A percentile compares a stretch with the other conserved stretches of the same genome.
phyloP scores from a whole-genome alignment of 345 rosid genomes.

The Isatis tinctoria region DNA sequence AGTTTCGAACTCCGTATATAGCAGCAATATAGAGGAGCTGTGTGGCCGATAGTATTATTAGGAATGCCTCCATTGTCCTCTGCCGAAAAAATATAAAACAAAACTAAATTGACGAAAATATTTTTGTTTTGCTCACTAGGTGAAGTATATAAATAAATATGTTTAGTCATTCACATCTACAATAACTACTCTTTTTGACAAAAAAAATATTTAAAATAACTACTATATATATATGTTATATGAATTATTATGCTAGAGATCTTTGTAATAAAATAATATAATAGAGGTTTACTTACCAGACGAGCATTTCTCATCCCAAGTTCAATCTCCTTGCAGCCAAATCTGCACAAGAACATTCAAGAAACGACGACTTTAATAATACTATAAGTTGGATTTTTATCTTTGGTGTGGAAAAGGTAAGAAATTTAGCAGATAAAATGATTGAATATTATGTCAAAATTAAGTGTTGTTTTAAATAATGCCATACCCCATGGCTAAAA shows the following conservation, averaged over 20 bases:
- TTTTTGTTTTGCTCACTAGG: not conserved
- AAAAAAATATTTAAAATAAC: not conserved
- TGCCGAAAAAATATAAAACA: slow-evolving; percentile 23
- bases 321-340: slow-evolving; percentile 86
- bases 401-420: not conserved
- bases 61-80: slow-evolving; percentile 97
- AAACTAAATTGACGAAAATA: not conserved
- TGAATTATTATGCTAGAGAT: not conserved
- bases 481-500: slow-evolving; percentile 83
- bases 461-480: not conserved
- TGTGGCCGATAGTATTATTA: slow-evolving; percentile 75
- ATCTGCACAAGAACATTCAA: slow-evolving; percentile 37
- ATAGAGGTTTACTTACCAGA: slow-evolving; percentile 42
- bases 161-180: not conserved
- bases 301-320: slow-evolving; percentile 70
- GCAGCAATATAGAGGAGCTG: slow-evolving; percentile 82
- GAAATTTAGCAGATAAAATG: not conserved
- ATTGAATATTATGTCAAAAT: not conserved
- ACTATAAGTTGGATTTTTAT: not conserved
- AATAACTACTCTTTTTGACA: not conserved
- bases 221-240: not conserved
- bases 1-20: slow-evolving; percentile 44
- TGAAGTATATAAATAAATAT: not conserved
- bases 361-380: not conserved
- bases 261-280: not conserved